These are phyloP conservation scores for Vicia villosa DNA, from an alignment of 306 rosid genomes.

Conservation along the genomic window DNA sequence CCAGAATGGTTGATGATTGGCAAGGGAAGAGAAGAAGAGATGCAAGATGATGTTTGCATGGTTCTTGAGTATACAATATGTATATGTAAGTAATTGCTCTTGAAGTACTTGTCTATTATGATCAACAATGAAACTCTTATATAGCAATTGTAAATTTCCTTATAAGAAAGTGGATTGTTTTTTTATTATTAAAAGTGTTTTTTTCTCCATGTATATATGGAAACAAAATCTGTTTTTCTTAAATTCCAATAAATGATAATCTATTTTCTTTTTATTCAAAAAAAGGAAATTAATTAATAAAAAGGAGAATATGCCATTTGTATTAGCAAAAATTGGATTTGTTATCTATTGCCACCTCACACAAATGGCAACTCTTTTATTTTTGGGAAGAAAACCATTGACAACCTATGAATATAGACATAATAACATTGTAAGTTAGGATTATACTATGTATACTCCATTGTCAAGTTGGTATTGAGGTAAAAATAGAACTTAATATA, in stretches of 20 bases:
- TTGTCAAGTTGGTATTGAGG: no score
- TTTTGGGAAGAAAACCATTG: no score
- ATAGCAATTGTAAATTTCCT: background rate
- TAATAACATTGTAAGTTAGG: no score
- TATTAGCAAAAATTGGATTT: background rate
- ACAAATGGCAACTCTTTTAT: no score
- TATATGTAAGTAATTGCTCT: background rate
- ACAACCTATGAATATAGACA: no score
- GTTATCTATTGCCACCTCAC: no score
- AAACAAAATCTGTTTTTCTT: background rate
- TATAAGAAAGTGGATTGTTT: background rate
- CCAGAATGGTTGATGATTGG: background rate
- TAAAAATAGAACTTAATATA: no score
- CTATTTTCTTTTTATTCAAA: background rate
- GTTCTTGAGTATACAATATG: background rate
- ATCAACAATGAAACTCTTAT: constrained; percentile 2
- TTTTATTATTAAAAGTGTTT: background rate
- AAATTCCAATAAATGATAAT: background rate
- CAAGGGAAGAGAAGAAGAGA: background rate
- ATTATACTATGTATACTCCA: no score
- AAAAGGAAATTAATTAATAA: background rate
- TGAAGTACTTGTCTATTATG: background rate
- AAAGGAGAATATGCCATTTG: background rate
- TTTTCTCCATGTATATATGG: background rate
- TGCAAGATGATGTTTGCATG: constrained; percentile 1